These are phyloP conservation scores for Saccharomycopsis sp. DNA, from an alignment of 805 yeast species.

Conservation along the genomic window DNA sequence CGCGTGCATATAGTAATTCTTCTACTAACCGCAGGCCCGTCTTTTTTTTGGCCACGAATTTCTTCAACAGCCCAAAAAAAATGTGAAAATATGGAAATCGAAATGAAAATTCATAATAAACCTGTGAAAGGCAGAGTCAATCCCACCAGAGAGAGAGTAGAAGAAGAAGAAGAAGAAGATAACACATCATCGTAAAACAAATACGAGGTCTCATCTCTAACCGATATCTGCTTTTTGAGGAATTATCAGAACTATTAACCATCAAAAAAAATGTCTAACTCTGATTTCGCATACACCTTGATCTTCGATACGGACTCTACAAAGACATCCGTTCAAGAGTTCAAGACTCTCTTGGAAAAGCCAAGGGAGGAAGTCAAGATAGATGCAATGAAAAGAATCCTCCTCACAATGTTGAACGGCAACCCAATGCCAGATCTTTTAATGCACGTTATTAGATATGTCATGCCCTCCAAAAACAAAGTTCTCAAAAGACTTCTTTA, in stretches of 20 bases:
- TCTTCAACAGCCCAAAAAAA: too few species aligned
- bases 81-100: neutral
- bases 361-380: slow-evolving; percentile 84
- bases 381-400: slow-evolving; percentile 80
- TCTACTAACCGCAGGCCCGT: too few species aligned
- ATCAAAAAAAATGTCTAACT: slow-evolving; percentile 12
- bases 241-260: neutral
- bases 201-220: too few species aligned
- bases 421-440: slow-evolving; percentile 86
- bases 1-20: too few species aligned
- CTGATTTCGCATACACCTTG: slow-evolving; percentile 56
- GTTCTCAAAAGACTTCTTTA: slow-evolving; percentile 86
- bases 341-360: slow-evolving; percentile 71
- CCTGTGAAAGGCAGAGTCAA: neutral
- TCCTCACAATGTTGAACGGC: slow-evolving; percentile 83
- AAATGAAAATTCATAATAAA: neutral
- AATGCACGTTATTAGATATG: slow-evolving; percentile 95
- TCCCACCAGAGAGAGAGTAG: neutral
- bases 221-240: neutral
- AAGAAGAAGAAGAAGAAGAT: neutral
- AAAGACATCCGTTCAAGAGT: slow-evolving; percentile 60
- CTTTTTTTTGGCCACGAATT: neutral
- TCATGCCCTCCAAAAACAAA: slow-evolving; percentile 92
- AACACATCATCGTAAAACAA: neutral
- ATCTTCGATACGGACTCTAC: slow-evolving; percentile 62